Base-by-base conservation (phyloP, 148 eudicot genomes). In the Camellia granthamiana region DNA sequence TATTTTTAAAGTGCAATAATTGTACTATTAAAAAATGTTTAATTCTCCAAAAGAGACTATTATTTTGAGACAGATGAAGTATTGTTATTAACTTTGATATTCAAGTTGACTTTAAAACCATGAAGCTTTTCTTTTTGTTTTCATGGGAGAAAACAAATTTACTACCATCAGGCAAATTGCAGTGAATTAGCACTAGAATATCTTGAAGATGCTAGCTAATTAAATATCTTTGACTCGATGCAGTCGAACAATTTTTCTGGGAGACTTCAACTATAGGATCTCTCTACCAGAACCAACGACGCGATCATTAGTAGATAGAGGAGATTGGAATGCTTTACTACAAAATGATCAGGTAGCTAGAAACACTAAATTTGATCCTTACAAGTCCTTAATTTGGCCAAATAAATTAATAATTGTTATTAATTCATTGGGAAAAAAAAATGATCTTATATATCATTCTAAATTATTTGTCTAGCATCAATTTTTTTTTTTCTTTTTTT, bases 261-360 rank as follows among this genome's bases (percentile, higher is more conserved):
- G 91, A 69, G 91, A 88, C 73, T 86, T 88, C 78, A 88, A 88
- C 51, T 88, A 88, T 77, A 74, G 89, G 56, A 88, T 86, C 58
- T 86, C 85, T 18, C 46, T 84, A 38, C 85, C 87, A n/a, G 83
- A 82, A 64, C 2, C 63, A 38, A 74, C 64, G 10, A 87, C 84
- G 16, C 69, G 87, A 65, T 68, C 43, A 46, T 69, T 87, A 56
- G 82, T 77, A 19, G 58, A 62, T 18, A 63, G 43, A 49, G 79
- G 72, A 56, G 80, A 84, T 30, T 87, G 87, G 87, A 72, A 74
- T 38, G 38, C 56, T 13, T 69, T 84, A 30, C 43, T 87, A 43
- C 58, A 87, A 74, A 67, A 84, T 64, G 89, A 87, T 76, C 89
- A 87, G 86, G 89, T 87, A 81, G 42, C 16, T 3, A 56, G 13